These are phyloP conservation scores for Podospora sp. DNA, from an alignment of 495 filamentous ascomycete genomes.

Conservation along the genomic window DNA sequence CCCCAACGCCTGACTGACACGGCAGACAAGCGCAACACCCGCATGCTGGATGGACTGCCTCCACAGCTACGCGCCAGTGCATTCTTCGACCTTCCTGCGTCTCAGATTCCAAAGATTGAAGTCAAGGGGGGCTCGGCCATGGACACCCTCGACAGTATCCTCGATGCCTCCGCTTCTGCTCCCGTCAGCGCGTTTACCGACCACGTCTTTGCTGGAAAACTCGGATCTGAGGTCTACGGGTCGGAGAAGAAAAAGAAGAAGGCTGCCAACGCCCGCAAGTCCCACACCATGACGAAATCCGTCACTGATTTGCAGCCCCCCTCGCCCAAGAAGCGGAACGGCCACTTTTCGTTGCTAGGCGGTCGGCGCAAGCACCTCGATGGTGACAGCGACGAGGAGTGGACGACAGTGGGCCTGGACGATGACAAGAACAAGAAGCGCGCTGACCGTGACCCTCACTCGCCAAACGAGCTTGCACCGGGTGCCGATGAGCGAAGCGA, in stretches of 20 bases:
- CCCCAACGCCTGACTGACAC: conserved; percentile 33
- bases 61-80: conserved; percentile 87
- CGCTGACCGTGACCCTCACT: conserved; percentile 19
- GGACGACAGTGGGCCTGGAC: conserved; percentile 18
- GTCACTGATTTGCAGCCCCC: conserved; percentile 15
- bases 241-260: conserved; percentile 38
- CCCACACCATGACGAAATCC: conserved; percentile 22
- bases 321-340: conserved; percentile 38
- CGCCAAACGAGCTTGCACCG: conserved; percentile 30
- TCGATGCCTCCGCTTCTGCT: conserved; percentile 90
- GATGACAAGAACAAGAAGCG: conserved; percentile 8
- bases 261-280: conserved; percentile 15
- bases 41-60: conserved; percentile 60
- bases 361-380: conserved; percentile 19
- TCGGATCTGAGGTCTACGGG: conserved; percentile 68
- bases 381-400: conserved; percentile 27
- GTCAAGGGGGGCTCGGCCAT: conserved; percentile 81
- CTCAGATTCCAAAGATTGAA: conserved; percentile 55
- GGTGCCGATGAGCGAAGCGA: conserved; percentile 34
- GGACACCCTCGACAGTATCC: conserved; percentile 85
- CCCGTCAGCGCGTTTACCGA: conserved; percentile 96
- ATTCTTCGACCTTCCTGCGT: conserved; percentile 77
- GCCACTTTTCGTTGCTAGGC: conserved; percentile 40
- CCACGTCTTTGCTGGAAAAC: conserved; percentile 78
- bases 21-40: conserved; percentile 43